These are phyloP conservation scores for Isochrysis galbana DNA, from an alignment of 78 protist genomes.

Conservation along the genomic window DNA sequence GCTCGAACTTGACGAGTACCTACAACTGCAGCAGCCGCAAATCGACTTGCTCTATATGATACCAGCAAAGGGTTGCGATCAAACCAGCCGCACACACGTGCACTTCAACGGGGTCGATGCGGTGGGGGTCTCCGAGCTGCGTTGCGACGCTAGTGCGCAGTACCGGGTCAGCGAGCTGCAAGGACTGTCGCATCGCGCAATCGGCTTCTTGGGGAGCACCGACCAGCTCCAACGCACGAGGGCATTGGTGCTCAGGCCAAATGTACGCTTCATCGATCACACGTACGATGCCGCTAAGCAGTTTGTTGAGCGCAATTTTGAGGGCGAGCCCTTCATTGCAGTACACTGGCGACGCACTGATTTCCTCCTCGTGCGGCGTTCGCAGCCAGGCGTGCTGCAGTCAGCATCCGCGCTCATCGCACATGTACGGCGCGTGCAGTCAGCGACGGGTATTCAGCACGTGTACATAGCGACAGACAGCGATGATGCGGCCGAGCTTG, in stretches of 20 bases:
- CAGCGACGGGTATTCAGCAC: too few relatives aligned
- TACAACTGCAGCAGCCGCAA: background rate
- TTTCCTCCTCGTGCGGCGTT: background rate
- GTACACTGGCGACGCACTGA: constrained; percentile 28
- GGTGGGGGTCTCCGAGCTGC: background rate
- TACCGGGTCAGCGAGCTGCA: too few relatives aligned
- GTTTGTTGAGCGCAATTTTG: background rate
- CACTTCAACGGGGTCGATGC: background rate
- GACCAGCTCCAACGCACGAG: background rate
- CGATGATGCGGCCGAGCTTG: background rate
- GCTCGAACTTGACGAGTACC: background rate
- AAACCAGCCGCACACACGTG: background rate
- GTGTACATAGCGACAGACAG: background rate
- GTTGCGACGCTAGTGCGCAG: background rate
- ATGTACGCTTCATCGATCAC: background rate
- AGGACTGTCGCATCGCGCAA: background rate
- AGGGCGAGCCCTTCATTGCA: background rate
- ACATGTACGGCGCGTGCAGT: background rate
- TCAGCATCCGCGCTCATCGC: background rate
- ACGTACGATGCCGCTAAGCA: background rate
- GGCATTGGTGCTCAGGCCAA: background rate
- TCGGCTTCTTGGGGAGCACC: background rate
- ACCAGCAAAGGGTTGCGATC: background rate
- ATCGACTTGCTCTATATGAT: background rate
- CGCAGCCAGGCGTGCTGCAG: background rate